phyloP scores from a whole-genome alignment of 495 filamentous ascomycete species.

The Corynascus novoguineensis region DNA sequence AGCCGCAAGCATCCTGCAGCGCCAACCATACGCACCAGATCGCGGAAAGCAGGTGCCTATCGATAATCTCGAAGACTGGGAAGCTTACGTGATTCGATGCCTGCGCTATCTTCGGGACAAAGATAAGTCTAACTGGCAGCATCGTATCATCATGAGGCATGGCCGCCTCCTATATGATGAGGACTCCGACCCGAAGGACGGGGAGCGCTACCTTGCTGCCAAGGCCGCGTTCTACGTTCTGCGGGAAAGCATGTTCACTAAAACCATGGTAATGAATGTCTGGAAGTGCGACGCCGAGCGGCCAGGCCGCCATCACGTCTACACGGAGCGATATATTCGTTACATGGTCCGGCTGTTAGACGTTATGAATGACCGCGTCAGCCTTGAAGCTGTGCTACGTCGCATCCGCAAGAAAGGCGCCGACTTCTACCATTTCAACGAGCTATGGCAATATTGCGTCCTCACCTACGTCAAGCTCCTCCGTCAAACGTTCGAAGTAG shows the following conservation, averaged over 20 bases:
- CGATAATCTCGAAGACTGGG: constrained; percentile 60
- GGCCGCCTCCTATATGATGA: constrained; percentile 67
- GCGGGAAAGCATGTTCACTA: constrained; percentile 84
- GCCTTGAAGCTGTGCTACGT: constrained; percentile 73
- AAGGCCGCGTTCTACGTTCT: constrained; percentile 67
- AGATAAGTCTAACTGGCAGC: constrained; percentile 96
- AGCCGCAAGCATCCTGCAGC: constrained; percentile 40
- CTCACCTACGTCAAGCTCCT: constrained; percentile 68
- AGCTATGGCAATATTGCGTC: constrained; percentile 81
- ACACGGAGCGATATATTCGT: constrained; percentile 81
- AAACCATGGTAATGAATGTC: constrained; percentile 89
- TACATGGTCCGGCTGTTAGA: constrained; percentile 72
- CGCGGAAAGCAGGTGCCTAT: constrained; percentile 35
- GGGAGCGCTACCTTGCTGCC: constrained; percentile 35
- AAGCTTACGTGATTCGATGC: constrained; percentile 64
- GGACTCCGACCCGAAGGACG: constrained; percentile 25
- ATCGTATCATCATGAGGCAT: constrained; percentile 77
- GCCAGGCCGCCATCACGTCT: constrained; percentile 87
- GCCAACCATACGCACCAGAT: constrained; percentile 41
- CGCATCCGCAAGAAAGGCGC: constrained; percentile 73
- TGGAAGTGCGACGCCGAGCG: constrained; percentile 95
- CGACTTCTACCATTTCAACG: constrained; percentile 78
- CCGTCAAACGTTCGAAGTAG: constrained; percentile 60
- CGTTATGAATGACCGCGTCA: constrained; percentile 68
- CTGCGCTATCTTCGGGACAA: constrained; percentile 71